A percentile compares a stretch with the other conserved stretches of the same genome.
These are phyloP conservation scores for Penicillium bovifimosum DNA, from an alignment of 495 filamentous ascomycete species.

Conservation along the genomic window DNA sequence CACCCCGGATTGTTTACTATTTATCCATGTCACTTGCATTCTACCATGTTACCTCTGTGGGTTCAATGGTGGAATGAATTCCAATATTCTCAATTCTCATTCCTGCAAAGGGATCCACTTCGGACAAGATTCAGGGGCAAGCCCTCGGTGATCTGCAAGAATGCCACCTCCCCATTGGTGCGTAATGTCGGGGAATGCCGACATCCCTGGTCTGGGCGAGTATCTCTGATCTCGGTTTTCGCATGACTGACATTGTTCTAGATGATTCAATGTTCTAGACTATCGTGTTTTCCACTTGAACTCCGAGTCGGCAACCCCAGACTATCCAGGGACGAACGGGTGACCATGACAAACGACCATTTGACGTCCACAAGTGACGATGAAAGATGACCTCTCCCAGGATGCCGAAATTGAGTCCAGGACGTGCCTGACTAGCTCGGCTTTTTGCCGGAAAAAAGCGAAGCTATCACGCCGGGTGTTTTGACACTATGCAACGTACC, in stretches of 20 bases:
- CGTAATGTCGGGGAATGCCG: constrained; percentile 6
- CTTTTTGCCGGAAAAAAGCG: not conserved
- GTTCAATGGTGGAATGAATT: not conserved
- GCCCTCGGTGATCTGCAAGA: constrained; percentile 17
- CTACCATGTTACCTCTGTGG: not conserved
- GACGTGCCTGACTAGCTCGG: not conserved
- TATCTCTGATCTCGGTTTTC: not conserved
- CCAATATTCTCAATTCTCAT: not conserved
- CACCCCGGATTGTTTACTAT: constrained; percentile 9
- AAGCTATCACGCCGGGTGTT: not conserved
- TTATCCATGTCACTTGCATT: constrained; percentile 1
- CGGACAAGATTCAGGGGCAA: constrained; percentile 1
- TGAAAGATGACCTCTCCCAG: not conserved
- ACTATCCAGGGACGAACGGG: not conserved
- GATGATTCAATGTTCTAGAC: not conserved
- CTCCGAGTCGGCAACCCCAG: not conserved
- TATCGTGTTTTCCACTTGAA: not conserved
- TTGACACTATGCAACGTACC: constrained; percentile 5
- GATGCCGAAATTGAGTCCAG: not conserved
- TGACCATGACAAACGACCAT: constrained; percentile 2
- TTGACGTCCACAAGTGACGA: not conserved
- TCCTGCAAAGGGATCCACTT: not conserved
- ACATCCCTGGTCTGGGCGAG: not conserved
- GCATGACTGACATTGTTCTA: not conserved
- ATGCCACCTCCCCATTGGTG: constrained; percentile 2